Percentiles rank a stretch among this genome's conserved stretches.
Evolutionary conservation across 2,329 filamentous ascomycete genomes (phyloP).

Genomic region (Dothideomycetes sp.): DNA sequence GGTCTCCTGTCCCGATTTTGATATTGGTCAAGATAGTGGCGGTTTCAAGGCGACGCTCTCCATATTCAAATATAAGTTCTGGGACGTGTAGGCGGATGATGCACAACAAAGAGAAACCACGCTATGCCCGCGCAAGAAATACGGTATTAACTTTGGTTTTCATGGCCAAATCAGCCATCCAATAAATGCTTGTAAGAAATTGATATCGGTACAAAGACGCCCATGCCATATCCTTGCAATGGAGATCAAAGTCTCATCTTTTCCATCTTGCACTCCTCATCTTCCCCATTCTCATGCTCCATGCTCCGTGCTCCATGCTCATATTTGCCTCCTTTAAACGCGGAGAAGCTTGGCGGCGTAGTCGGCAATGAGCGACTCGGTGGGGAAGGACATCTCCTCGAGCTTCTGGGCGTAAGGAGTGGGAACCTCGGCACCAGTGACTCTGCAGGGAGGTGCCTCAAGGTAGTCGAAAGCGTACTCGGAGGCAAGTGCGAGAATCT

Average conservation of each 20-base stretch:
- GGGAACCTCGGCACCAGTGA: constrained; percentile 94
- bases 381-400: constrained; percentile 92
- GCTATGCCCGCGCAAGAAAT: constrained; percentile 4
- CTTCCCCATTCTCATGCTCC: neutral
- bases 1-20: no score
- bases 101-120: neutral
- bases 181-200: constrained; percentile 4
- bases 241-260: constrained; percentile 5
- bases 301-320: no score
- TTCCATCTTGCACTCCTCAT: neutral
- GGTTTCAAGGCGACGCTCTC: no score
- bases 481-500: constrained; percentile 90
- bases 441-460: constrained; percentile 80
- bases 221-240: constrained; percentile 3
- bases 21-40: no score
- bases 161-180: neutral
- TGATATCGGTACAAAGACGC: constrained; percentile 8
- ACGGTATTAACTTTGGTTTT: neutral
- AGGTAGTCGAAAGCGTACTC: constrained; percentile 99
- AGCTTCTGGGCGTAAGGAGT: constrained; percentile 90
- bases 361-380: constrained; percentile 73
- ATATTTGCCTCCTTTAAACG: no score
- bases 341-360: constrained; percentile 83
- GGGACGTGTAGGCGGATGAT: neutral
- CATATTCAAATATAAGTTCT: no score